phyloP scores from a whole-genome alignment of 2,329 filamentous ascomycete species.

The Simplicillium sp. region DNA sequence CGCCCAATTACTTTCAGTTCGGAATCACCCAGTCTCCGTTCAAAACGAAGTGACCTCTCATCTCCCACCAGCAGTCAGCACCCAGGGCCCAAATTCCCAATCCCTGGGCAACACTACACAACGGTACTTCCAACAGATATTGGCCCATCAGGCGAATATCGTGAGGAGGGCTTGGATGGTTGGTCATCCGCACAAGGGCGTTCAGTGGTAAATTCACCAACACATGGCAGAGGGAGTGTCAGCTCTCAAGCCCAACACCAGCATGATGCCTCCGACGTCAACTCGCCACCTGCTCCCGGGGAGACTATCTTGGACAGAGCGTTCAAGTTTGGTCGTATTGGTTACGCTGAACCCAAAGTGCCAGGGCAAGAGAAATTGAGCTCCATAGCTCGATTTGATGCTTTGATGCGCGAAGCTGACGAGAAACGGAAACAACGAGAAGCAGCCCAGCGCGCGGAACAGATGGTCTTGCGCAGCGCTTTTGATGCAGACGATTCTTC shows the following conservation, averaged over 20 bases:
- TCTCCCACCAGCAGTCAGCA: constrained; percentile 43
- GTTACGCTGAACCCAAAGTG: constrained; percentile 44
- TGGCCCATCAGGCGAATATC: constrained; percentile 45
- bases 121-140: constrained; percentile 43
- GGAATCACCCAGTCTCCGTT: constrained; percentile 51
- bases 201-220: constrained; percentile 46
- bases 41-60: constrained; percentile 53
- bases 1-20: constrained; percentile 43
- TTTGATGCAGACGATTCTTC: constrained; percentile 42
- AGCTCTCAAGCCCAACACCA: constrained; percentile 35
- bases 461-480: constrained; percentile 32
- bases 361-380: constrained; percentile 54
- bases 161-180: constrained; percentile 48
- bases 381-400: constrained; percentile 56
- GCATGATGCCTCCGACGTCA: constrained; percentile 28
- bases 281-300: constrained; percentile 42
- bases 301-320: constrained; percentile 61
- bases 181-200: constrained; percentile 52
- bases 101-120: constrained; percentile 38
- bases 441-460: constrained; percentile 20
- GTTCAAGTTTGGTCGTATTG: constrained; percentile 54
- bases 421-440: constrained; percentile 34
- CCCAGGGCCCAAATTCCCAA: constrained; percentile 25
- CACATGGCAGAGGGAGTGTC: constrained; percentile 43
- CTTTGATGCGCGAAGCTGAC: constrained; percentile 53